Percentiles rank a stretch among this genome's conserved stretches.
Conservation (phyloP, 2,329 filamentous ascomycete genomes). For the Diaporthe vaccinii region DNA sequence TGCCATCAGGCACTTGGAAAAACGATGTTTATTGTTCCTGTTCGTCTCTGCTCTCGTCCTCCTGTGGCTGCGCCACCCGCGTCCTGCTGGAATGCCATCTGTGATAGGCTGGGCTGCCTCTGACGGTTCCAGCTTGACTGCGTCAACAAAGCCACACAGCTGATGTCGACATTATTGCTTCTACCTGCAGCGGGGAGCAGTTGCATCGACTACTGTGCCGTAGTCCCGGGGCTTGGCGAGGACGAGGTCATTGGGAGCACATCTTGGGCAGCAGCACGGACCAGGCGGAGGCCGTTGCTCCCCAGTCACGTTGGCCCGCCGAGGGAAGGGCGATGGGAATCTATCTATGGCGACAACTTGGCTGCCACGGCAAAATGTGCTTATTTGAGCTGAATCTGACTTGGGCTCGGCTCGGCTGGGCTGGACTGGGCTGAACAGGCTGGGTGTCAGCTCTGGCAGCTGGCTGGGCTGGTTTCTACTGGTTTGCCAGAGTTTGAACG, state of each 20-base stretch:
- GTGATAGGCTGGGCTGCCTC: conserved; percentile 16
- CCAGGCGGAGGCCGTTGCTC: not conserved
- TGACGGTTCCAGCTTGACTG: conserved; percentile 15
- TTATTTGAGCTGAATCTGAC: not conserved
- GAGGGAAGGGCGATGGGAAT: not conserved
- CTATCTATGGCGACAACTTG: not conserved
- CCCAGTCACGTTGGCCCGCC: not conserved
- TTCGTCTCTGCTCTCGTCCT: not conserved
- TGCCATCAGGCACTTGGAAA: not conserved
- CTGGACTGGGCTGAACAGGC: not conserved
- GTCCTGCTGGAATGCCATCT: conserved; percentile 19
- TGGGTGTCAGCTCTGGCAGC: not conserved
- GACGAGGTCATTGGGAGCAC: not conserved
- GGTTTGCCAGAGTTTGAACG: not conserved
- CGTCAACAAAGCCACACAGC: conserved; percentile 22
- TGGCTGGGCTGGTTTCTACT: not conserved
- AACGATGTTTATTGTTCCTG: not conserved
- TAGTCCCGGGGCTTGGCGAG: conserved; percentile 12
- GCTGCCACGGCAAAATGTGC: not conserved
- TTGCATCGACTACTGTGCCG: conserved; percentile 16
- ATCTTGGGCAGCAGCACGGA: not conserved
- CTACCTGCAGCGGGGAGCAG: conserved; percentile 8
- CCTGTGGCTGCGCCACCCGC: conserved; percentile 24
- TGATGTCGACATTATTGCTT: conserved; percentile 11
- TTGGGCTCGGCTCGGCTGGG: not conserved